Evolutionary conservation across 1,139 yeast genomes (phyloP).

Genomic region (Pneumocystis canis): DNA sequence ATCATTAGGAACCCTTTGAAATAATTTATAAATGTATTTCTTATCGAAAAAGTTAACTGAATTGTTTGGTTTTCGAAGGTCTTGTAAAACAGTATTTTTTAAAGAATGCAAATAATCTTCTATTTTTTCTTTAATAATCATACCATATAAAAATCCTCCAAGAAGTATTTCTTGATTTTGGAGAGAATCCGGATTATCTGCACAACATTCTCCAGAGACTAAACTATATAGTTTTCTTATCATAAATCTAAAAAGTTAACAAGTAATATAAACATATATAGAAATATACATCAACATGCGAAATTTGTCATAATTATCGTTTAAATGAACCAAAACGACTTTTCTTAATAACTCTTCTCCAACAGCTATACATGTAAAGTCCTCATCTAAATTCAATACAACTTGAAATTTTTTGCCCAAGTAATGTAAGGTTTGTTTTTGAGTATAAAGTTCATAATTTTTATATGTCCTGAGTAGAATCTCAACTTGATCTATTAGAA

Average conservation of each 20-base stretch:
- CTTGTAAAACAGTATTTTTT: conserved; percentile 60
- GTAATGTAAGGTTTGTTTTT: conserved; percentile 78
- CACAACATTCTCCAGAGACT: conserved; percentile 92
- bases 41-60: conserved; percentile 69
- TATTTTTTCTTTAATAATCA: conserved; percentile 89
- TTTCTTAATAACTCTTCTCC: conserved; percentile 72
- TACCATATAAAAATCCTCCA: conserved; percentile 93
- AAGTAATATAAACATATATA: not conserved
- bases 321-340: conserved; percentile 80
- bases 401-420: conserved; percentile 92
- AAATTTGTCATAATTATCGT: conserved; percentile 61
- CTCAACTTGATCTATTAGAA: conserved; percentile 95
- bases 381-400: conserved; percentile 80
- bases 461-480: conserved; percentile 78
- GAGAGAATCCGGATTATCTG: conserved; percentile 98
- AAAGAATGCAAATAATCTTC: conserved; percentile 77
- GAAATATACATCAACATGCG: conserved; percentile 42
- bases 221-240: conserved; percentile 84
- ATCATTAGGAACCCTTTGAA: conserved; percentile 72
- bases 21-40: conserved; percentile 68
- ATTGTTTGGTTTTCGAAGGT: conserved; percentile 50
- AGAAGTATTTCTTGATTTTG: conserved; percentile 94
- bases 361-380: conserved; percentile 74
- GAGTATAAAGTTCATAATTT: conserved; percentile 58
- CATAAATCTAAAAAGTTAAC: conserved; percentile 40